Evolutionary conservation across 164 flowering plant genomes (phyloP), one percentile per base, ranked within the genome.

Genomic region (Magnolia sinica): DNA sequence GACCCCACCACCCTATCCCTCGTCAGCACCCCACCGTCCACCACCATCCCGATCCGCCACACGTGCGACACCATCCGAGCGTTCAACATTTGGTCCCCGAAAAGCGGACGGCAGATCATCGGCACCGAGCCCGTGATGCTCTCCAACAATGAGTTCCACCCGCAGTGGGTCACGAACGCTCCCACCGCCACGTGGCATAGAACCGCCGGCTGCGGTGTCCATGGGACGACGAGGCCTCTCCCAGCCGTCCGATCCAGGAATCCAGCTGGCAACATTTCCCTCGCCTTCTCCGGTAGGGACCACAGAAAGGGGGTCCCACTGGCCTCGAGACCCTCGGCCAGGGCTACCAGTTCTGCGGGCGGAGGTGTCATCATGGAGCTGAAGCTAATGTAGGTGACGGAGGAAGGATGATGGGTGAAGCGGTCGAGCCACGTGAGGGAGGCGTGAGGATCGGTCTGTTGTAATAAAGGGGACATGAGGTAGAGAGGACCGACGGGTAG

Each of bases 321-420:
- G 29, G 66, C 75, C 68, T 85, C 85, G n/a, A 85, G 23, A 1
- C 81, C 87, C 72, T 76, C 63, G 1, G 86, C 86, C n/a, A 85
- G 74, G 7, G 76, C 79, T 6, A 65, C 71, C 65, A 83, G 76
- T 70, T 83, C 87, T 0, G 68, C 0, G 0, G 87, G 78, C 14
- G 81, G 80, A 20, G 77, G 81, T 4, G 77, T 20, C 61, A 50
- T 59, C 63, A 80, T 75, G 0, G 90, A 74, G 5, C 97, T 95
- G 51, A 91, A 92, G 81, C 87, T 77, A 8, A 92, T 73, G 71
- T 92, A 91, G 0, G 78, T 89, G 0, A 89, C 93, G 0, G 93
- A 85, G 1, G 76, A 45, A 0, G 81, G 72, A 0, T 75, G 68
- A 37, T 37, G 10, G 84, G 79, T 1, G 7, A 22, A 16, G 68